Base-by-base conservation (phyloP, 805 yeast genomes). In the Suhomyces xylopsoci region DNA sequence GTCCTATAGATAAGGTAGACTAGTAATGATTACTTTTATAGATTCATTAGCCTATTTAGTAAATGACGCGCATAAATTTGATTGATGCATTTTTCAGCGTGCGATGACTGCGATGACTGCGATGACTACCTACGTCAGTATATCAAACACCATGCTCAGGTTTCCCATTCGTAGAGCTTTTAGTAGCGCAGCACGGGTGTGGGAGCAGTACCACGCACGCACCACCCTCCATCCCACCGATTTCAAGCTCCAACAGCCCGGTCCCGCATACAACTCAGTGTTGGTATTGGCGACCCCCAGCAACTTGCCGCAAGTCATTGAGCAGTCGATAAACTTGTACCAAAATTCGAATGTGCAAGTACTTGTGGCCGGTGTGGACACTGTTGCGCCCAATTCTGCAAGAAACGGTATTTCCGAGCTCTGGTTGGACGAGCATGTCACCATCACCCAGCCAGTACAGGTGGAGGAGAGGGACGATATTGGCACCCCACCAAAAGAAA, bases 331-430 rank as follows among this genome's bases (percentile, higher is more conserved):
- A 10, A 43, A 52, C 1, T 53, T 68, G 9, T 58, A 62, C 53
- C 66, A 69, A 42, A 50, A 62, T 14, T 19, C 51, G 7, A 50
- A 60, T 6, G 40, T 74, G 17, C 78, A 74, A 57, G 67, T 73
- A 2, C 58, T 70, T 9, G 77, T 74, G 12, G 79, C 77, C 0
- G 78, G 77, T 1, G 64, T 74, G 3, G 79, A 76, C 51, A 59
- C 73, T 3, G 65, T 71, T 15, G 66, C 68, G 12, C 71, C 73
- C 15, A 61, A 62, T 45, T 68, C 72, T 2, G 56, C 55, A 9
- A 53, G 72, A 32, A 62, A 66, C 54, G 80, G 79, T 0, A 58
- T 74, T 2, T 64, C 73, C 8, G 76, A 70, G 57, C 57, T 76
- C 53, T 76, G 80, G 80, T 51, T 68, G 24, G 70, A 67, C 42